Base-by-base conservation (phyloP, 2,329 filamentous ascomycete genomes). In the Fusarium neocosmosporiellum region DNA sequence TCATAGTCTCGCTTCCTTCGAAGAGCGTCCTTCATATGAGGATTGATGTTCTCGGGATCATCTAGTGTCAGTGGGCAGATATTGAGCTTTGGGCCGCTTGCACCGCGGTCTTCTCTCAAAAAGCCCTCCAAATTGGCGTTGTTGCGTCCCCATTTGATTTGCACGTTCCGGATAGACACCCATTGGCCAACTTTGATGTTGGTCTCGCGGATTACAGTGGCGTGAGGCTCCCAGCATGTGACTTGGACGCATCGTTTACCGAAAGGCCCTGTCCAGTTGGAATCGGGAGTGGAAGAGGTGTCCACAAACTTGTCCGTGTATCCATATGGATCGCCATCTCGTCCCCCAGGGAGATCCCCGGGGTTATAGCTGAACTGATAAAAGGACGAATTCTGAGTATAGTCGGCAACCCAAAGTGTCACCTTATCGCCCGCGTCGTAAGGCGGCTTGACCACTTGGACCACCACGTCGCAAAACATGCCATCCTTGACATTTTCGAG, bases 371-470 rank as follows among this genome's bases (percentile, higher is more conserved):
- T 71, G 63, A 75, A 90, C 37, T 90, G 81, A 72, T 87, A 91
- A 66, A 98, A 90, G 1, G 77, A 67, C 0, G 85, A 77, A 76
- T 98, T 94, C 59, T 89, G 83, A 0, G 94, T 97, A 80, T 95
- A 98, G 81, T 98, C 95, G 0, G 93, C 93, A 20, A 97, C 84
- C 84, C 95, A 95, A 0, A 98, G 72, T 7, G 90, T 89, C 14
- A 88, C 81, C 65, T 82, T 88, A 29, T 87, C 85, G 24, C 79
- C 78, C 8, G 75, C 22, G 33, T 85, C 82, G 48, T 80, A 85
- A 0, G 88, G 87, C 3, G 84, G 81, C 53, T 80, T 85, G 54
- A 95, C 87, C 3, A 97, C 89, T 77, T 95, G 88, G 2, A 89
- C 94, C 20, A 94, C 84, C 2, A 97, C 78, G 78, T 98, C 90